Evolutionary conservation across 176 grass and related monocot species (phyloP).

Genomic region (Rhipidocladum racemiflorum): DNA sequence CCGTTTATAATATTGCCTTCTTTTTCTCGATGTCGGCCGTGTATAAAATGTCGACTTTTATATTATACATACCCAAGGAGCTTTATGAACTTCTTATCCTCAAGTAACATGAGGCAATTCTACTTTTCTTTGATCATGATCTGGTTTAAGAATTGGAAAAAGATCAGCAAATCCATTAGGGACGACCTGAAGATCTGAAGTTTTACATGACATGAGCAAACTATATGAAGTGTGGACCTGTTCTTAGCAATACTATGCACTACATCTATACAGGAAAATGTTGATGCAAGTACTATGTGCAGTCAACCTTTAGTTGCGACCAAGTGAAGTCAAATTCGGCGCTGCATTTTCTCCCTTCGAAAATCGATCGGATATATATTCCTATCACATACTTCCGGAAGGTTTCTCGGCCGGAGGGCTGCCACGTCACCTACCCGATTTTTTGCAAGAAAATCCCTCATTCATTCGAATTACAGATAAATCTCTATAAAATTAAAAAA

Average conservation of each 20-base stretch:
- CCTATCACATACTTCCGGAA: too few relatives aligned
- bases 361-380: background rate
- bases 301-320: background rate
- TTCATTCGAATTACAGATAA: too few relatives aligned
- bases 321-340: background rate
- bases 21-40: background rate
- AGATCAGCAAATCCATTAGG: background rate
- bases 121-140: background rate
- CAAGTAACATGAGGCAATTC: background rate
- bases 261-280: background rate
- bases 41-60: background rate
- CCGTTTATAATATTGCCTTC: background rate
- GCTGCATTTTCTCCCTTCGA: background rate
- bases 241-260: background rate
- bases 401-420: too few relatives aligned
- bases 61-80: background rate
- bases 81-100: background rate
- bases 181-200: background rate
- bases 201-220: background rate
- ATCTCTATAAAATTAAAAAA: too few relatives aligned
- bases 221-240: background rate
- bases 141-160: background rate
- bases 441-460: too few relatives aligned
- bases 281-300: background rate
- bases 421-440: too few relatives aligned